Evolutionary conservation across 805 yeast species (phyloP).

Genomic region (Teunomyces panamensis): DNA sequence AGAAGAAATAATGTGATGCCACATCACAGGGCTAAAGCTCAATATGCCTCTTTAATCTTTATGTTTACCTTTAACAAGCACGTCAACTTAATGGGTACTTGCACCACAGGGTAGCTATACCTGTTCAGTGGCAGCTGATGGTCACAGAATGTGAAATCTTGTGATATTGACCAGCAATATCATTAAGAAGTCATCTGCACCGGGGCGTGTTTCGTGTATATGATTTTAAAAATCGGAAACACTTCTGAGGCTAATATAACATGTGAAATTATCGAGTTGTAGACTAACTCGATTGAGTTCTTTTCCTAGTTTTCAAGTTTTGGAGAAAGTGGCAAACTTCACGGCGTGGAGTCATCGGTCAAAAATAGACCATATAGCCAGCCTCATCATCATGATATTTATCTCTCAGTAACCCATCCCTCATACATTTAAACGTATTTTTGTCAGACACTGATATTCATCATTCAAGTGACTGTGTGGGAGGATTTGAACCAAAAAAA

Average conservation of each 20-base stretch:
- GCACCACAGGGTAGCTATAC: background rate
- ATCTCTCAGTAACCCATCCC: background rate
- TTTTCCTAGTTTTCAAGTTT: too few species aligned
- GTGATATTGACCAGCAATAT: constrained; percentile 1
- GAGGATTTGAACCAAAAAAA: background rate
- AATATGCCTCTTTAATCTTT: background rate
- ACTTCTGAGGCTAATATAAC: background rate
- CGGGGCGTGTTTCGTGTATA: background rate
- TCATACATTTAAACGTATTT: background rate
- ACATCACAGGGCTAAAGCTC: background rate
- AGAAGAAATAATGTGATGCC: background rate
- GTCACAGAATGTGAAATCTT: background rate
- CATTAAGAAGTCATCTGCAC: background rate
- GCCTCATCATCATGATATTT: background rate
- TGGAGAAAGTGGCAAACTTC: too few species aligned
- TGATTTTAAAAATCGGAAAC: constrained; percentile 2
- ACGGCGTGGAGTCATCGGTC: too few species aligned
- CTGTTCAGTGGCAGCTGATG: background rate
- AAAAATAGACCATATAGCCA: background rate
- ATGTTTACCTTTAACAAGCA: background rate
- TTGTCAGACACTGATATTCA: background rate
- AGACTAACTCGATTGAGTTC: too few species aligned
- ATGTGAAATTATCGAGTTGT: background rate
- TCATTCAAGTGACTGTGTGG: background rate
- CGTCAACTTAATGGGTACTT: constrained; percentile 2